Percentiles rank a stretch among this genome's conserved stretches.
These are phyloP conservation scores for Linnemannia schmuckeri DNA, from an alignment of 192 early-diverging fungal genomes.

Conservation along the genomic window DNA sequence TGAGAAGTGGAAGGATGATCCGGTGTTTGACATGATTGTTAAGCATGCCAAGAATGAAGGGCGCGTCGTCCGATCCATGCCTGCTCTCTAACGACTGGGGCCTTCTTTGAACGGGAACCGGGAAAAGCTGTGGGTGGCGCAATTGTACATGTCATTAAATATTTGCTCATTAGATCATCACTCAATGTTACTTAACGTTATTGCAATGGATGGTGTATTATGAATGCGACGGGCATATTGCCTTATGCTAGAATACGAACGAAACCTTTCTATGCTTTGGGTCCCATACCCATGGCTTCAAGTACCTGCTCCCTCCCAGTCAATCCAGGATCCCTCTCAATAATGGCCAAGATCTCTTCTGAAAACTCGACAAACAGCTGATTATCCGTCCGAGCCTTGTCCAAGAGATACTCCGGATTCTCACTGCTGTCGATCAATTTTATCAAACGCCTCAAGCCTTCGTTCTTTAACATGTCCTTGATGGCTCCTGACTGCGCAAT, in stretches of 20 bases:
- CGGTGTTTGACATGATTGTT: constrained; percentile 72
- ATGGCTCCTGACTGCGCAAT: constrained; percentile 29
- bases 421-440: constrained; percentile 50
- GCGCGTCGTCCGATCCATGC: constrained; percentile 85
- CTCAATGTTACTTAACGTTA: too few relatives aligned
- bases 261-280: background rate
- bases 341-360: constrained; percentile 44
- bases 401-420: constrained; percentile 51
- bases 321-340: constrained; percentile 27
- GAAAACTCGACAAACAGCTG: constrained; percentile 48
- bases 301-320: constrained; percentile 45
- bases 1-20: constrained; percentile 60
- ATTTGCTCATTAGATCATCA: background rate
- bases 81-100: constrained; percentile 66
- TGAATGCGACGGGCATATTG: background rate
- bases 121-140: background rate
- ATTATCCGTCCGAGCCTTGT: constrained; percentile 45
- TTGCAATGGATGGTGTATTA: background rate
- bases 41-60: constrained; percentile 86
- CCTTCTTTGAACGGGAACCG: background rate
- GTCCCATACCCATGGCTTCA: constrained; percentile 48
- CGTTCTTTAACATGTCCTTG: constrained; percentile 43
- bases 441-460: constrained; percentile 29
- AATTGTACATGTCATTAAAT: constrained; percentile 1
- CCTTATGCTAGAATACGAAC: background rate